Percentiles rank a stretch among this genome's conserved stretches.
phyloP scores from a whole-genome alignment of 2,329 filamentous ascomycete genomes.

The Trichocomaceae sp. region DNA sequence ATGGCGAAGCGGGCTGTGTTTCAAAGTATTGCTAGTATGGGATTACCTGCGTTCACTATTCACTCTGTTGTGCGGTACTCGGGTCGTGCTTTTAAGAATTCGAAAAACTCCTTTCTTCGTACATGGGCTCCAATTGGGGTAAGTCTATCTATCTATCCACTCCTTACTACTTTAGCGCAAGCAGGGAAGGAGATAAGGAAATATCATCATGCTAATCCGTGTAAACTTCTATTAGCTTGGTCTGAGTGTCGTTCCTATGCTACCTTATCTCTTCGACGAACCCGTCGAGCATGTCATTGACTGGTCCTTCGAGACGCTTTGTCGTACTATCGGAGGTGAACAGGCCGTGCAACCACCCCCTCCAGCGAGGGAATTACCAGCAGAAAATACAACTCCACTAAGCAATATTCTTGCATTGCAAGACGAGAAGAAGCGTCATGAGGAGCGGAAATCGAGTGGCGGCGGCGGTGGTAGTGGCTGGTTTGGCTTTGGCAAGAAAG shows the following conservation, averaged over 20 bases:
- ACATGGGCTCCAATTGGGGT: constrained; percentile 90
- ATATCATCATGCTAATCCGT: not conserved
- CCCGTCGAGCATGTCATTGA: constrained; percentile 90
- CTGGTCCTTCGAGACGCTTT: constrained; percentile 78
- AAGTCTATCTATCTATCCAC: constrained; percentile 35
- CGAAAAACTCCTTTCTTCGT: constrained; percentile 66
- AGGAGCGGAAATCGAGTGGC: constrained; percentile 20
- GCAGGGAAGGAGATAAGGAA: not conserved
- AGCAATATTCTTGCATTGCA: constrained; percentile 18
- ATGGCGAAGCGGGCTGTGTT: constrained; percentile 89
- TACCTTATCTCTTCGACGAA: constrained; percentile 81
- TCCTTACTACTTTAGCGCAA: too few relatives aligned
- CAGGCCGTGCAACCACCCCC: constrained; percentile 43
- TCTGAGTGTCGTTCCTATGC: constrained; percentile 68
- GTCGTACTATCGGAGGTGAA: constrained; percentile 64
- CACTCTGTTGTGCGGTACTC: constrained; percentile 89
- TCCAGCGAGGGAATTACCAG: constrained; percentile 17
- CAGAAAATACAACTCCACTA: constrained; percentile 18
- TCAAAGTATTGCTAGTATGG: constrained; percentile 88
- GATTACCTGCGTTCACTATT: constrained; percentile 85
- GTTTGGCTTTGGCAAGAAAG: constrained; percentile 14
- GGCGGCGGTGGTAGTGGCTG: constrained; percentile 18
- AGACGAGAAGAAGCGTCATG: constrained; percentile 16
- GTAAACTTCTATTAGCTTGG: constrained; percentile 44
- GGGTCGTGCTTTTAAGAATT: constrained; percentile 73